Conservation (phyloP, 2,329 filamentous ascomycete species). For the Diaporthe caulivora region DNA sequence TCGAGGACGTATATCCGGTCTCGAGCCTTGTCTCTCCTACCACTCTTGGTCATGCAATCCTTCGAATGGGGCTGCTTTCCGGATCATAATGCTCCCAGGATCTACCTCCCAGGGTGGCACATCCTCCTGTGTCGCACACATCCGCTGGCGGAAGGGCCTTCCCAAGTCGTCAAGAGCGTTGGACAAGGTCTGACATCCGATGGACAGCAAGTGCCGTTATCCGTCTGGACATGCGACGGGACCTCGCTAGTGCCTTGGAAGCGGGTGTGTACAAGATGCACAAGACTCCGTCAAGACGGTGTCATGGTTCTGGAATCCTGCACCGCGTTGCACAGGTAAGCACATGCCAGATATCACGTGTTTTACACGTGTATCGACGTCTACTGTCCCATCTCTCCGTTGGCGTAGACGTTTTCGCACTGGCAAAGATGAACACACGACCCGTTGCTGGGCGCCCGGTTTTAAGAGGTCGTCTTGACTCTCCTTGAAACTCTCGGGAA, state of each 20-base stretch:
- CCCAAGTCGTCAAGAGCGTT: neutral
- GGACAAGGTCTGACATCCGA: neutral
- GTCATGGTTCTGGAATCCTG: neutral
- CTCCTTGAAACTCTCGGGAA: conserved; percentile 46
- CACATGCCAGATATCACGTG: conserved; percentile 42
- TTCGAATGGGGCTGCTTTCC: neutral
- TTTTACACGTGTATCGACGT: conserved; percentile 43
- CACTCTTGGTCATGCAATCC: neutral
- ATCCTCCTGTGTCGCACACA: neutral
- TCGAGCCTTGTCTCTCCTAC: neutral
- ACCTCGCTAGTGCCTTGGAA: conserved; percentile 10
- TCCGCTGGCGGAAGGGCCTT: neutral
- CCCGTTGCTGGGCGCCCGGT: conserved; percentile 50
- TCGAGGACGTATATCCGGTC: neutral
- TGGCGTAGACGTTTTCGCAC: conserved; percentile 44
- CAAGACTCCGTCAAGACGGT: conserved; percentile 5
- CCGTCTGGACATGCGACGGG: neutral
- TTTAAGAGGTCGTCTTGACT: conserved; percentile 48
- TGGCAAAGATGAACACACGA: conserved; percentile 44
- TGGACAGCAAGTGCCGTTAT: conserved; percentile 22
- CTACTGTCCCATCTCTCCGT: conserved; percentile 41
- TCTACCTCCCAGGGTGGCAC: neutral
- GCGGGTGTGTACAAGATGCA: neutral
- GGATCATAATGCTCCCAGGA: neutral
- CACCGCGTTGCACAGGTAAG: neutral